Evolutionary conservation across 73 alveolate species (phyloP), one percentile per base, ranked within the genome.

Genomic region (Paramecium caudatum): DNA sequence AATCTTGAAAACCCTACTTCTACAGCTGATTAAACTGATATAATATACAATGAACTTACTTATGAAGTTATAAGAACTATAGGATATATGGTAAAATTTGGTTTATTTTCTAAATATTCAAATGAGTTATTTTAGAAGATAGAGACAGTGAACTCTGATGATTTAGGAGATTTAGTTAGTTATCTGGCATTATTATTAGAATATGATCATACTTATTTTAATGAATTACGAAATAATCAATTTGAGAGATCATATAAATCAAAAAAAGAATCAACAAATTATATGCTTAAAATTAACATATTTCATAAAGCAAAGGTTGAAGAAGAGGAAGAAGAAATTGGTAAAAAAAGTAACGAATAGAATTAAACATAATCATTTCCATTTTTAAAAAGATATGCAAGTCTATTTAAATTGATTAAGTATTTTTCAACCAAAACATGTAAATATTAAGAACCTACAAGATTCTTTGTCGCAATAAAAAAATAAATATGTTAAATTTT

Each of bases 161-260:
- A 36, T 12, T 63, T 86, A 15, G 55, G 65, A 21, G 36, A 63
- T 63, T 15, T 86, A 10, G 81, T 86, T 46, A 23, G 80, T 4
- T 86, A 86, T 86, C 43, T 86, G n/a, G 62, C 90, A 30, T 37
- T 37, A 16, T 16, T 86, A 17, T 86, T 86, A n/a, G 93, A 86
- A 19, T 86, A 41, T 65, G 93, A 86, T n/a, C 47, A 62, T 37
- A 78, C 61, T 86, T 86, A 86, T 43, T 62, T 78, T 36, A 63
- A 70, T 12, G 93, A 86, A 37, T 78, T 86, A 19, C 34, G 25
- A 16, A 43, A 6, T 2, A 86, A 86, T 32, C 33, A 81, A 9
- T 36, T 78, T 3, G 19, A 47, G 48, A 17, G 61, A 55, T 37
- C 47, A 39, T 63, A 55, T 21, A 39, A 27, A 34, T 74, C n/a